A percentile compares a stretch with the other conserved stretches of the same genome.
These are phyloP conservation scores for Rubia tinctorum DNA, from an alignment of 305 asterid species.

Conservation along the genomic window DNA sequence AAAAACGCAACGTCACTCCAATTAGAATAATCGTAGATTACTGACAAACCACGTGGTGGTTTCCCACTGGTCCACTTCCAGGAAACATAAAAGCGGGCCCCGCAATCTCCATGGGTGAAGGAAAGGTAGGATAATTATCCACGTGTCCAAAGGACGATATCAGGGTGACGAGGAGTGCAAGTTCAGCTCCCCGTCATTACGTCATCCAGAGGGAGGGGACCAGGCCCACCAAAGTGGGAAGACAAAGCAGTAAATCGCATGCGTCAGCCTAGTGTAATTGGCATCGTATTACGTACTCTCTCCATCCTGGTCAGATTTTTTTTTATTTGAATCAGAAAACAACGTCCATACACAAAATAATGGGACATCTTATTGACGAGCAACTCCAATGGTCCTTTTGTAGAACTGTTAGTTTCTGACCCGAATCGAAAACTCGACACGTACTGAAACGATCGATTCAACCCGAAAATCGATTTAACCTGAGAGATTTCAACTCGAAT, in stretches of 20 bases:
- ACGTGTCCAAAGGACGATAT: constrained; percentile 21
- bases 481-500: too few species aligned
- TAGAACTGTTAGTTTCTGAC: too few species aligned
- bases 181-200: constrained; percentile 12
- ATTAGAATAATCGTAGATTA: not conserved
- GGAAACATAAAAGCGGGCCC: not conserved
- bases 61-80: constrained; percentile 22
- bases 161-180: constrained; percentile 17
- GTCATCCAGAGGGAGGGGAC: constrained; percentile 7
- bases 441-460: too few species aligned
- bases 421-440: too few species aligned
- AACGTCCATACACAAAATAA: too few species aligned
- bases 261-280: constrained; percentile 15
- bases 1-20: constrained; percentile 11
- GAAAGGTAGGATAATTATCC: constrained; percentile 17
- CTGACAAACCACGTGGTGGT: constrained; percentile 30
- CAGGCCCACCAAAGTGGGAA: not conserved
- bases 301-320: too few species aligned
- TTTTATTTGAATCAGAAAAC: too few species aligned
- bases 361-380: too few species aligned
- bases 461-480: too few species aligned
- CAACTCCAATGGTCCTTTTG: too few species aligned
- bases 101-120: constrained; percentile 27
- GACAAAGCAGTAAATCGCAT: constrained; percentile 3
- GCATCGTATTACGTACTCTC: constrained; percentile 4